Conservation (phyloP, 208 protist species). For the Acanthamoeba castellanii region DNA sequence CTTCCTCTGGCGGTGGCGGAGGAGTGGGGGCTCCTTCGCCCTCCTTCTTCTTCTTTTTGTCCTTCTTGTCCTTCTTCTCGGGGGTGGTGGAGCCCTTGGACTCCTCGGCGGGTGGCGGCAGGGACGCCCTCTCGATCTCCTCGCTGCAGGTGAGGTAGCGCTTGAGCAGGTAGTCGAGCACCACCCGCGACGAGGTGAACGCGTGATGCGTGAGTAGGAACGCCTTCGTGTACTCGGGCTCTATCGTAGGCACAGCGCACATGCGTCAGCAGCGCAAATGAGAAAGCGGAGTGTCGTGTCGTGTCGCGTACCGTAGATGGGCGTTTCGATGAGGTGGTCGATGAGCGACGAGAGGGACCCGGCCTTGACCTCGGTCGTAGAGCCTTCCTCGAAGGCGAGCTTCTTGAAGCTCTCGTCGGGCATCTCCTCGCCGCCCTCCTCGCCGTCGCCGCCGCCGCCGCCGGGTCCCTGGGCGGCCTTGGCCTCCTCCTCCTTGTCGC, state of each 20-base stretch:
- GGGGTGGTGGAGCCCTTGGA: not conserved
- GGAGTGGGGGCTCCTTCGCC: not conserved
- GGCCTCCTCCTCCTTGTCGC: conserved; percentile 58
- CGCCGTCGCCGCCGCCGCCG: not conserved
- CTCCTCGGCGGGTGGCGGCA: not conserved
- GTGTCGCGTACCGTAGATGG: conserved; percentile 44
- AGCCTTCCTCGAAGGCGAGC: conserved; percentile 50
- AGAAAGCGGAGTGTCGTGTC: no score
- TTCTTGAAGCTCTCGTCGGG: conserved; percentile 35
- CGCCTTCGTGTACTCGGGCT: conserved; percentile 74
- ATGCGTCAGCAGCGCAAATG: not conserved
- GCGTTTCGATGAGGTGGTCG: conserved; percentile 68
- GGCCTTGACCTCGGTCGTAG: conserved; percentile 61
- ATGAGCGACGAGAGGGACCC: conserved; percentile 21
- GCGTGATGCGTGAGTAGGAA: conserved; percentile 70
- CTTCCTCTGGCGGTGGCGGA: conserved; percentile 15
- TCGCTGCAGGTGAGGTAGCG: conserved; percentile 38
- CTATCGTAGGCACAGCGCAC: not conserved
- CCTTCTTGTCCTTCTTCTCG: conserved; percentile 56
- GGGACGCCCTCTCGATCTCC: conserved; percentile 37
- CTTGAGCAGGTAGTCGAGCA: conserved; percentile 61
- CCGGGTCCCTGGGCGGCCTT: not conserved
- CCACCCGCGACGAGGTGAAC: conserved; percentile 54
- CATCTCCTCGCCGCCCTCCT: not conserved
- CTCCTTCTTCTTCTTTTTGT: conserved; percentile 65